Evolutionary conservation across 2,329 filamentous ascomycete genomes (phyloP), one percentile per base, ranked within the genome.

Genomic region (Fusarium ambrosium): DNA sequence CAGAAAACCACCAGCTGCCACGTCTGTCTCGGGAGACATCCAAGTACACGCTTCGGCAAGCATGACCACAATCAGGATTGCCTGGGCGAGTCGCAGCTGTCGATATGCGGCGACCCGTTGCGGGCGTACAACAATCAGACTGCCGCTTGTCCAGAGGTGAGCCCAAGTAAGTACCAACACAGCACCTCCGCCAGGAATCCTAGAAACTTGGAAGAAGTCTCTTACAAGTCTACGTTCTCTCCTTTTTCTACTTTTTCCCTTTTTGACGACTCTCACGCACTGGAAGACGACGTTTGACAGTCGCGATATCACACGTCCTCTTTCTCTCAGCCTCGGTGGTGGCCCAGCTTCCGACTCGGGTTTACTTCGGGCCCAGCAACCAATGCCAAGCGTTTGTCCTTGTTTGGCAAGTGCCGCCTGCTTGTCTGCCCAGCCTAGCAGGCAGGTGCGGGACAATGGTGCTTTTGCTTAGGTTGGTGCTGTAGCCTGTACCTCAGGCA

Each of bases 331-430:
- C 73, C 68, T 77, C 67, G 69, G 55, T 75, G 70, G 68, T 75
- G 61, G 66, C 66, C 69, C 73, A 73, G 66, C 75, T 69, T 71
- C 65, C 73, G 48, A 43, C 58, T 68, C 78, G 78, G 78, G 60
- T 74, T 67, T 78, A 79, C 77, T 71, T 79, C 78, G 78, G 78
- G 64, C 59, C 56, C 29, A 41, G 39, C 62, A 66, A 55, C 71
- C 67, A 68, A 68, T 74, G 39, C 68, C 62, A 76, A 69, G 53
- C 55, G 43, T 65, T 43, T 55, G 51, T 32, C 51, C 51, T 29
- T 34, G 59, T 27, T 43, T 41, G 36, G 24, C 59, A 62, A 62
- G 60, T 43, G 62, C 64, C 32, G n/a, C 29, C 29, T 32, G 29
- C 53, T 39, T 36, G 27, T 24, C 36, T 43, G 32, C n/a, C 51